Evolutionary conservation across 2,329 filamentous ascomycete genomes (phyloP).

Genomic region (Sarocladium brachiariae): DNA sequence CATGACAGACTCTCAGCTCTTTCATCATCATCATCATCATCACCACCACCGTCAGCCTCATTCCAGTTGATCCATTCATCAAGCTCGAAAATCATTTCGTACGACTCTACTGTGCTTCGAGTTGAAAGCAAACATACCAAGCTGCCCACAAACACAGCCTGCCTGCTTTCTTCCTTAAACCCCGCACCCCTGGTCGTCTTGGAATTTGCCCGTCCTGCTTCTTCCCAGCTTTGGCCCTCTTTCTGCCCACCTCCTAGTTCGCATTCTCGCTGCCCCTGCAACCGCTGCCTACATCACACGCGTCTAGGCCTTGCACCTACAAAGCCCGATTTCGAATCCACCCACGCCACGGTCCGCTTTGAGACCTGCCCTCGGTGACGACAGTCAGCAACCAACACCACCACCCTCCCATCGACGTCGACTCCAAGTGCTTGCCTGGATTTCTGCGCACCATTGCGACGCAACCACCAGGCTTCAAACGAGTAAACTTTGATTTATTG

Average conservation of each 20-base stretch:
- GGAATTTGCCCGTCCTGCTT: neutral
- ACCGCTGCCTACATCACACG: neutral
- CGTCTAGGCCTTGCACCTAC: conserved; percentile 6
- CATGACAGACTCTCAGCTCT: neutral
- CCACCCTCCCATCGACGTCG: neutral
- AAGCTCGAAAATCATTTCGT: neutral
- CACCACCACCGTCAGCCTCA: neutral
- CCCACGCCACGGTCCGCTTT: neutral
- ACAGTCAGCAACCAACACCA: conserved; percentile 7
- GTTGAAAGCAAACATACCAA: too few species aligned
- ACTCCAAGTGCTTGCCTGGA: neutral
- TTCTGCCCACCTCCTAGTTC: conserved; percentile 2
- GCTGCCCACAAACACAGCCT: too few species aligned
- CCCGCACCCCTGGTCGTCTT: conserved; percentile 7
- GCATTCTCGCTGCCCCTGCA: neutral
- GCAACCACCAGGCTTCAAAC: neutral
- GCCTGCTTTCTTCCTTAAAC: neutral
- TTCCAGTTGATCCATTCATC: too few species aligned
- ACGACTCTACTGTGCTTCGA: too few species aligned
- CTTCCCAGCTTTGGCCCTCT: neutral
- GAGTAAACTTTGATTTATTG: conserved; percentile 1
- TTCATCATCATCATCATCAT: neutral
- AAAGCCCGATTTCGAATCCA: neutral
- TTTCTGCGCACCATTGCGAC: neutral
- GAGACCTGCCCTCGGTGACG: conserved; percentile 4